Evolutionary conservation across 176 grass and related monocot genomes (phyloP).

Genomic region (Oryza coarctata): DNA sequence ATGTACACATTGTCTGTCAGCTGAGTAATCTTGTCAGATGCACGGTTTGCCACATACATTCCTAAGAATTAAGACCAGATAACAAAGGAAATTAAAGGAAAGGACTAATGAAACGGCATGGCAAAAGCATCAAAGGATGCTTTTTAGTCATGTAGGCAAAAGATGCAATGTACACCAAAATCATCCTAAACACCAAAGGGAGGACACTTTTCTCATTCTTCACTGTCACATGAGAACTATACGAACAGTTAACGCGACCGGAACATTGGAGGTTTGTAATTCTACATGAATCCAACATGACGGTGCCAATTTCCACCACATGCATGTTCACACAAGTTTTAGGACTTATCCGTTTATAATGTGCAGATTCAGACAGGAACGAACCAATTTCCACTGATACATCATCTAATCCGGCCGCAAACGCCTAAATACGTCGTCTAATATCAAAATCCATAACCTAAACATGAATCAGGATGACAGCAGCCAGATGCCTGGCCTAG

Average conservation of each 20-base stretch:
- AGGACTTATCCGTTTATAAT: not conserved
- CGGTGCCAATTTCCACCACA: not conserved
- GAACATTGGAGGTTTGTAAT: not conserved
- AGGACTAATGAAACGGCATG: not conserved
- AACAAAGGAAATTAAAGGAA: constrained; percentile 5
- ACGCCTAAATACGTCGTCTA: not conserved
- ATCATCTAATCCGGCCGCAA: not conserved
- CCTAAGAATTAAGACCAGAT: constrained; percentile 40
- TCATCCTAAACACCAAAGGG: not conserved
- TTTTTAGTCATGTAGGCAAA: not conserved
- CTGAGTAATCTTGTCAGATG: constrained; percentile 83
- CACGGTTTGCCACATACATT: constrained; percentile 88
- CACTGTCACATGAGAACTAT: not conserved
- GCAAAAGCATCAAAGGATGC: not conserved
- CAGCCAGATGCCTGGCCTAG: not conserved
- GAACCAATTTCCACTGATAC: not conserved
- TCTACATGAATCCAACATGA: not conserved
- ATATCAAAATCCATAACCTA: not conserved
- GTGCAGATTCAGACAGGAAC: not conserved
- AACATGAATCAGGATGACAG: not conserved
- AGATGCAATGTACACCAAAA: not conserved
- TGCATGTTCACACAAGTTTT: too few species aligned
- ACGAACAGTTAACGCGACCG: not conserved
- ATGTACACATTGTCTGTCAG: constrained; percentile 92
- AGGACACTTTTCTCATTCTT: not conserved